Evolutionary conservation across 352 stramenopile species (phyloP), one percentile per base, ranked within the genome.

Genomic region (Globisporangium nagaii): DNA sequence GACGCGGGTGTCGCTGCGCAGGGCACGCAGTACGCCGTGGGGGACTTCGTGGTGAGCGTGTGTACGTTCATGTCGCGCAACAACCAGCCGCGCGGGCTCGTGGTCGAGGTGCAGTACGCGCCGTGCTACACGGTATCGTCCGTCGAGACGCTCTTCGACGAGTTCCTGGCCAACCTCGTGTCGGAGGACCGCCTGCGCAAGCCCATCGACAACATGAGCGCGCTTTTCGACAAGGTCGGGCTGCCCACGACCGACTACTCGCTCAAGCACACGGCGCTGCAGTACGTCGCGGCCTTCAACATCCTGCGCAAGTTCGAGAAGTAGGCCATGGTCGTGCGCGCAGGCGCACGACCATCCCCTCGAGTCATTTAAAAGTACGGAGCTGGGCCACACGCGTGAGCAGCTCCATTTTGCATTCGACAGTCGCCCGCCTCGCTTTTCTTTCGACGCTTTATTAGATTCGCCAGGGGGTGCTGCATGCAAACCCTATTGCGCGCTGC

Each of bases 51-150:
- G 22, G 80, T 94, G 53, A 89, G 84, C 65, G 76, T 94, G 6
- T 92, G 84, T 48, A 92, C 81, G 19, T 92, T 94, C 72, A 91
- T 94, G 73, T 88, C 79, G 39, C 81, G 84, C 55, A 91, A 84
- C 60, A 92, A 89, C 53, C 65, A 87, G 36, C 84, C 84, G 27
- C 72, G 79, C 53, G 84, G 84, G 4, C 79, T 94, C 51, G 73
- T 91, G 41, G 65, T 94, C 56, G 84, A 94, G 57, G 73, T 94
- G 39, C 81, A 94, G 66, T 94, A 94, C 68, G 68, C 79, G 47
- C 81, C 84, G 55, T 92, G 79, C 64, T 87, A 88, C 56, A 86
- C 79, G 4, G 78, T 88, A 12, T 66, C 81, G 19, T 77, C 84
- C 11, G 66, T 88, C 24, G 84, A 94, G 49, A 75, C 80, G 52